Percentiles rank a stretch among this genome's conserved stretches.
phyloP scores from a whole-genome alignment of 352 stramenopile genomes.

The Phytophthora cryptogea region DNA sequence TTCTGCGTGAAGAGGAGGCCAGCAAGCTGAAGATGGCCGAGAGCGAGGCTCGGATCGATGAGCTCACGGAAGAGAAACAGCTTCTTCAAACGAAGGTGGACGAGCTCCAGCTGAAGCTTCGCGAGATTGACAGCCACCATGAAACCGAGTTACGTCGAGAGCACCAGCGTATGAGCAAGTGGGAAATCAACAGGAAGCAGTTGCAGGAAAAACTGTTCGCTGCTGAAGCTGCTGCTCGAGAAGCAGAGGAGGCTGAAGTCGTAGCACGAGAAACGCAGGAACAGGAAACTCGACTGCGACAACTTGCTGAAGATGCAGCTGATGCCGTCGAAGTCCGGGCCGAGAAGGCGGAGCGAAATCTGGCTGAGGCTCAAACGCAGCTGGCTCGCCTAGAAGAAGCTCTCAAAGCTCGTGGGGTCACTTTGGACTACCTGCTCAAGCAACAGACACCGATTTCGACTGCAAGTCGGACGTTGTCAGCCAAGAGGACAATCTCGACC shows the following conservation, averaged over 20 bases:
- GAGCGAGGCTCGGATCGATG: constrained; percentile 26
- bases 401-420: too few species aligned
- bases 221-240: constrained; percentile 30
- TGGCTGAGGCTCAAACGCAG: not conserved
- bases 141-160: constrained; percentile 29
- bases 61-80: constrained; percentile 34
- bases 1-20: constrained; percentile 57
- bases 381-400: not conserved
- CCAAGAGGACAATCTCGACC: not conserved
- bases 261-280: constrained; percentile 41
- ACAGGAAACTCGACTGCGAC: constrained; percentile 45
- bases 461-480: not conserved
- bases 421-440: too few species aligned
- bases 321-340: constrained; percentile 44
- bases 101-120: constrained; percentile 27
- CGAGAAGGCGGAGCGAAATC: not conserved
- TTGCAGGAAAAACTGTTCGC: constrained; percentile 40
- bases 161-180: constrained; percentile 22
- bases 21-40: constrained; percentile 43
- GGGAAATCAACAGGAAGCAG: constrained; percentile 34
- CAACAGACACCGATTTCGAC: not conserved
- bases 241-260: constrained; percentile 34
- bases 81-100: constrained; percentile 32
- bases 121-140: constrained; percentile 26
- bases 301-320: constrained; percentile 50